Conservation (phyloP, 169 alveolate genomes). For the Amoebophrya sp. region DNA sequence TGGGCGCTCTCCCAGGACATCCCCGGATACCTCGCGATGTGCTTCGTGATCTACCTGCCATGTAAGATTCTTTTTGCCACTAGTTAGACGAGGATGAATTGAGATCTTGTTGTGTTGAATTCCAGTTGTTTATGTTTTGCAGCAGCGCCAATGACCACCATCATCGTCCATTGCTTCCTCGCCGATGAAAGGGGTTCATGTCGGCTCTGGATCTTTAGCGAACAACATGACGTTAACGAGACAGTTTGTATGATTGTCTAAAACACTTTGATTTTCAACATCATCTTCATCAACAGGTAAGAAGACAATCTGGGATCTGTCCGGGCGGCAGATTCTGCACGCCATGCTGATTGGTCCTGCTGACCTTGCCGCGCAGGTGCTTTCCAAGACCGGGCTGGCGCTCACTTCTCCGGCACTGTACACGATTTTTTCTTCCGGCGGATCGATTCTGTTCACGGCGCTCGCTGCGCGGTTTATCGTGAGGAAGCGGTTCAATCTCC, state of each 20-base stretch:
- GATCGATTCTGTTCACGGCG: not conserved
- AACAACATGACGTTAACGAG: not conserved
- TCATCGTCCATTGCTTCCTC: no score
- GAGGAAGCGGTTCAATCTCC: not conserved
- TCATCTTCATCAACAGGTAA: not conserved
- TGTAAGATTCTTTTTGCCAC: not conserved
- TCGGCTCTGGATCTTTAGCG: not conserved
- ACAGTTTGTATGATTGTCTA: not conserved
- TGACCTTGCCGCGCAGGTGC: not conserved
- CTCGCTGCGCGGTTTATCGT: not conserved
- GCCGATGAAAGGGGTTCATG: no score
- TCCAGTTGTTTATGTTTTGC: not conserved
- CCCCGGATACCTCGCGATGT: not conserved
- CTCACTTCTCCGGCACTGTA: not conserved
- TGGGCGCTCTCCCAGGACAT: not conserved
- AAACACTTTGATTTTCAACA: not conserved
- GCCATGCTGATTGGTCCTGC: not conserved
- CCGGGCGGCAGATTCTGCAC: not conserved
- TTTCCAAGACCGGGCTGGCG: not conserved
- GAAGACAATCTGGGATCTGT: not conserved
- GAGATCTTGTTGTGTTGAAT: not conserved
- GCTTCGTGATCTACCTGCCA: not conserved
- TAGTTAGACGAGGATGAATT: no score
- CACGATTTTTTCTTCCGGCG: not conserved
- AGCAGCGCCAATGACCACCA: no score